These are phyloP conservation scores for Hsuehochloa calcarea DNA, from an alignment of 176 grass and related monocot genomes.

Conservation along the genomic window DNA sequence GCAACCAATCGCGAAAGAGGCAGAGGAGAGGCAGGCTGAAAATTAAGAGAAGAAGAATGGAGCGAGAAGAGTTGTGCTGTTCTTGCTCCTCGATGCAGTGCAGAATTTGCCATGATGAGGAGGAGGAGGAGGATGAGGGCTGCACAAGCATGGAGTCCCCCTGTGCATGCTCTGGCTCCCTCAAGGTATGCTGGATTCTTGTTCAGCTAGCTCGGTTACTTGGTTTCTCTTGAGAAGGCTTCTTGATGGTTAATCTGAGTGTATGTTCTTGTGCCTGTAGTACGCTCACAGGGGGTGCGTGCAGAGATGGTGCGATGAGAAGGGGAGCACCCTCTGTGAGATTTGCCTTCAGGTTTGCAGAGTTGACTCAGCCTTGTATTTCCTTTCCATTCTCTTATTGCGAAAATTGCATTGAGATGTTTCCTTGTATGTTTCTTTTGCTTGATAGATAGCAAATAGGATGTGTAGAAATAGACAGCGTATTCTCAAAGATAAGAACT, in stretches of 20 bases:
- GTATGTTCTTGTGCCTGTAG: constrained; percentile 31
- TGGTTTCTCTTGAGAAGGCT: not conserved
- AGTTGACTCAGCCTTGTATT: not conserved
- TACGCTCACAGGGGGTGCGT: constrained; percentile 82
- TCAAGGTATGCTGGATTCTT: constrained; percentile 45
- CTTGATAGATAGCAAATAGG: too few species aligned
- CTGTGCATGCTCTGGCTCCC: constrained; percentile 76
- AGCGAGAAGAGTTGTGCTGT: constrained; percentile 15
- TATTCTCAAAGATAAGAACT: too few species aligned
- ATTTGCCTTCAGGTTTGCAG: constrained; percentile 78
- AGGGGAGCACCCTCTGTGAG: constrained; percentile 83
- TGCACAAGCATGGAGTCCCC: constrained; percentile 68
- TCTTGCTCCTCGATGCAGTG: constrained; percentile 44
- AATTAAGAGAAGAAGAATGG: constrained; percentile 3
- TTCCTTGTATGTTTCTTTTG: not conserved
- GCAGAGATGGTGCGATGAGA: constrained; percentile 98
- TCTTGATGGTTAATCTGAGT: not conserved
- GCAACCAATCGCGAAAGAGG: not conserved
- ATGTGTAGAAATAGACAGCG: too few species aligned
- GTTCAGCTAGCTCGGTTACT: not conserved
- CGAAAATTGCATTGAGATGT: not conserved
- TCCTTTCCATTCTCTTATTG: not conserved
- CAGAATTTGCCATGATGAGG: constrained; percentile 87
- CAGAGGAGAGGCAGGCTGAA: not conserved
- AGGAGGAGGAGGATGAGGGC: constrained; percentile 42